Base-by-base conservation (phyloP, 2,329 filamentous ascomycete genomes). In the Fusarium sororula region DNA sequence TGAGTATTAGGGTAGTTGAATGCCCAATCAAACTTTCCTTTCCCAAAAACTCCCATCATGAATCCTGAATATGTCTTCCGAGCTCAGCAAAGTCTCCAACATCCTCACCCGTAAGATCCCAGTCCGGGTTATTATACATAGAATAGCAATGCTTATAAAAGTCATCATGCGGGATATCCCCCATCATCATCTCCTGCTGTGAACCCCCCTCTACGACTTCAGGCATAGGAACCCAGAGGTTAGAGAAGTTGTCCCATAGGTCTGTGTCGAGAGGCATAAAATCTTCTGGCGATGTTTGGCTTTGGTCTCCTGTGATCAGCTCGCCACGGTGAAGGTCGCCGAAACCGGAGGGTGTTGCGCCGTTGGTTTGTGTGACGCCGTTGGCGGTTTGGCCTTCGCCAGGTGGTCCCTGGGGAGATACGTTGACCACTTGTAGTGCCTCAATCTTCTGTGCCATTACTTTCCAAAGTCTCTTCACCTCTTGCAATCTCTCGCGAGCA, bases 131-230 rank as follows among this genome's bases (percentile, higher is more conserved):
- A 26, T 78, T 78, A 24, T 78, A 78, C 76, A 78, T 78, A 24
- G 76, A 78, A 62, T 78, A 78, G 45, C 77, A 78, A 45, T 75
- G 75, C 58, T 78, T 78, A 63, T 76, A 78, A 51, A 77, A 77
- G 64, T 77, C 76, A 35, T 78, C 76, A 6, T 69, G 72, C 11
- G 75, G 73, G 11, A 78, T 54, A 35, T 78, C 76, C 30, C 69
- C 63, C 66, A 78, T 76, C 39, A 77, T 73, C 20, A 76, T 72
- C 26, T 78, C 76, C 32, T 78, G 71, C 38, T 76, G 73, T 4
- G 72, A n/a, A 22, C 63, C 70, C 3, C 73, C 73, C 1, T 69
- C 74, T 24, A 61, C 42, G 3, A 55, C 47, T 26, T 78, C 76
- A 2, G 66, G 41, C 41, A 72, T 68, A 4, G 76, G 76, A 6